Evolutionary conservation across 1,284 basidiomycete genomes (phyloP), one percentile per base, ranked within the genome.

Genomic region (Moesziomyces parantarcticus): DNA sequence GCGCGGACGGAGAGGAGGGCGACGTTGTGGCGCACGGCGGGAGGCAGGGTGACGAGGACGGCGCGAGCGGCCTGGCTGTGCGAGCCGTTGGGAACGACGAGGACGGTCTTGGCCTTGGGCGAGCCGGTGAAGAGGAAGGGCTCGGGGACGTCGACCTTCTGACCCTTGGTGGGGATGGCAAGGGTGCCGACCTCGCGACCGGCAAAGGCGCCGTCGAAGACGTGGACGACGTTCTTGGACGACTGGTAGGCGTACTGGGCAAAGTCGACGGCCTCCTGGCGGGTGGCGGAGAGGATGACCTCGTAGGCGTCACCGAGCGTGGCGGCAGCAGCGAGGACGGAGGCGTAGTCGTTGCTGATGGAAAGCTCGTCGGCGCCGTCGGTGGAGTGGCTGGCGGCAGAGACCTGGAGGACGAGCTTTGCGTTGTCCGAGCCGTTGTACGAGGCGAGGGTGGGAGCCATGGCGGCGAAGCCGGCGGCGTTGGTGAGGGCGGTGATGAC

Each of bases 91-190:
- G 82, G 80, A 26, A 83, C 68, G 34, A 83, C 71, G 23, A 83
- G 72, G 29, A 81, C 75, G 2, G 77, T 72, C 46, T 57, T 62
- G 34, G 82, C 79, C 53, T 71, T 50, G 25, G 73, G 53, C 25
- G 82, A 76, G 47, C 82, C 82, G 41, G 72, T 76, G 71, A 83
- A 83, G 56, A 68, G 54, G 57, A 83, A 82, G 49, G 76, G 76
- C 48, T 65, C 65, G 79, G 95, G 67, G 93, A 46, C 89, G 79
- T 94, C 94, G 48, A 64, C 54, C 47, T 63, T 45, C 14, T 77
- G 76, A 85, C 62, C 59, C 46, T 65, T 60, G 55, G 63, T 55
- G 13, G 80, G 77, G 42, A 80, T 62, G 43, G 61, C 60, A 36
- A 80, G 67, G 32, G 57, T 42, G 51, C 80, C 78, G 13, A 82